Base-by-base conservation (phyloP, 768 basidiomycete species). In the Glaciozyma martinii region DNA sequence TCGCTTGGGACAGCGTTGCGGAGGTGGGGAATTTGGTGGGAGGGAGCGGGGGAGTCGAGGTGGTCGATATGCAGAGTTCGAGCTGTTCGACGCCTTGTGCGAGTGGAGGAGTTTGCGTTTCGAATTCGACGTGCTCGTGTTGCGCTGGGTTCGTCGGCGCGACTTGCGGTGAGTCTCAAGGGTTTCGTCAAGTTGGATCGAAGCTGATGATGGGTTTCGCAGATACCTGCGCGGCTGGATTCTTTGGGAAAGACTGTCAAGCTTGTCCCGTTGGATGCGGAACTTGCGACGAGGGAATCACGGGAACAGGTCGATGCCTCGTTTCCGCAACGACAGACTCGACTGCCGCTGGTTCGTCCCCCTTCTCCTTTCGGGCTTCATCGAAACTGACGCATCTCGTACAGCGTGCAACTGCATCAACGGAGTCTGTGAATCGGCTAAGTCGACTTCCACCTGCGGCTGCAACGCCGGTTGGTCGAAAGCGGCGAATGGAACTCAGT, bases 391-490 rank as follows among this genome's bases (percentile, higher is more conserved):
- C 46, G 5, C 80, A 3, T 82, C 86, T 3, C 47, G 29, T 0
- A 5, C 40, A 37, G 42, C 81, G 3, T 94, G 90, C 76, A 86
- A 89, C 72, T 94, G 90, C 73, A 67, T 85, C 57, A 92, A 92
- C 71, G 90, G 90, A 3, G 76, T 83, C 53, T 94, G 90, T 75
- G 81, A 81, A 2, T 32, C 52, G 1, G 42, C 30, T 27, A 59
- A 60, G 27, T 68, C 81, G 0, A 81, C 82, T 62, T 85, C 87
- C 0, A 82, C 86, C 66, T 91, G 90, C 72, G 76, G 81, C 6
- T 93, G 90, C 74, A 85, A 85, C 70, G 74, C 84, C 0, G 90
- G 90, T 0, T 93, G 87, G 86, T 83, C 82, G 3, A 81, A 82
- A 0, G 84, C 81, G 70, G 46, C 68, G 10, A 70, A 71, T 30